Evolutionary conservation across 2,329 filamentous ascomycete genomes (phyloP).

Genomic region (Neofusicoccum laricinum): DNA sequence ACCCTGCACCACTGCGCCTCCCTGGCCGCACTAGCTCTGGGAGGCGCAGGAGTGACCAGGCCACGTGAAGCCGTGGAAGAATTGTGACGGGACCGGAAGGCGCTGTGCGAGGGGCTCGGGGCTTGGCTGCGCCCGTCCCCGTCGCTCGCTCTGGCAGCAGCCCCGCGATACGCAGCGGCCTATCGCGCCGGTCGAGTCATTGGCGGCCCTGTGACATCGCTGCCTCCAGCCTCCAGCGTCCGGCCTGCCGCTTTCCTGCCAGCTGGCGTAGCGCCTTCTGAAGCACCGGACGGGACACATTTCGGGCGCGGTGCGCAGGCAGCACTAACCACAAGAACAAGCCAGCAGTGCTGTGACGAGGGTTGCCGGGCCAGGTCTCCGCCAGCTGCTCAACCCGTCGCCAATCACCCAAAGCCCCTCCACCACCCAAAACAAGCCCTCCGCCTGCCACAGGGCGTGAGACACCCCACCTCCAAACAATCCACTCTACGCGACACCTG

Average conservation of each 20-base stretch:
- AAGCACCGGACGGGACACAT: background rate
- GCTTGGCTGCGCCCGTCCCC: background rate
- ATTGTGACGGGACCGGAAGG: background rate
- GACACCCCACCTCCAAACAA: background rate
- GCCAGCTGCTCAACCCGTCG: background rate
- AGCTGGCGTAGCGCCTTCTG: background rate
- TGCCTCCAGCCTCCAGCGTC: background rate
- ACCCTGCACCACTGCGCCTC: background rate
- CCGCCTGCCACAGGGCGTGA: background rate
- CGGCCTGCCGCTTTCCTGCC: background rate
- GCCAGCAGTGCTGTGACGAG: constrained; percentile 1
- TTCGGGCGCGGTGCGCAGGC: constrained; percentile 6
- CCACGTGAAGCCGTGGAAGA: background rate
- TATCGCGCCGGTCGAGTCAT: background rate
- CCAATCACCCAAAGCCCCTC: constrained; percentile 5
- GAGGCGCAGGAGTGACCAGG: background rate
- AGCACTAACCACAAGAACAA: constrained; percentile 3
- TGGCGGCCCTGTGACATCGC: constrained; percentile 4
- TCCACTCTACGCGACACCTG: background rate
- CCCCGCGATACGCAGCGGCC: background rate
- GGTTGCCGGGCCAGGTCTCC: constrained; percentile 6
- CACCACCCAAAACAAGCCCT: background rate
- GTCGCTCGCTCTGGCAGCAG: background rate
- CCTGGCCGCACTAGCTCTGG: too few species aligned
- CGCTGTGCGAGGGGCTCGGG: background rate